phyloP scores from a whole-genome alignment of 2,329 filamentous ascomycete species.

The Ophiocordyceps camponoti-rufipedis region DNA sequence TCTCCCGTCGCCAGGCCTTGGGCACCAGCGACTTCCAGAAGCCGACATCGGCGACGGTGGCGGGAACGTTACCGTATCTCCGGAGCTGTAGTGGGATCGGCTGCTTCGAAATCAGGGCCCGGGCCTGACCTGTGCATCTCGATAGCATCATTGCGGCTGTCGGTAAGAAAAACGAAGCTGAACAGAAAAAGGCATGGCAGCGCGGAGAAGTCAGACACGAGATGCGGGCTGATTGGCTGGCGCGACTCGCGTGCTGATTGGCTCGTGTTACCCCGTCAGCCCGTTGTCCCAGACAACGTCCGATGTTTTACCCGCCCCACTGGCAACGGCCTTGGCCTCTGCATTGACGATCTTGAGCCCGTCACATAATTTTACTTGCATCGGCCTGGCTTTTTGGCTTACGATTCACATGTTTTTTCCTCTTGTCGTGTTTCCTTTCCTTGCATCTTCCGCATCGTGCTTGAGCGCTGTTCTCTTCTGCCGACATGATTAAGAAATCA shows the following conservation, averaged over 20 bases:
- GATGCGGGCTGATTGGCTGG: not conserved
- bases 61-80: conserved; percentile 20
- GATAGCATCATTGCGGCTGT: conserved; percentile 4
- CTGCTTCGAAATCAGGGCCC: not conserved
- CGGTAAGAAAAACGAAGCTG: not conserved
- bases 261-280: not conserved
- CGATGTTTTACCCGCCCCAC: conserved; percentile 13
- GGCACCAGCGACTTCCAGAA: conserved; percentile 58
- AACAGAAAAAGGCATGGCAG: not conserved
- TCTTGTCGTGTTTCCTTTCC: conserved; percentile 2
- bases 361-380: conserved; percentile 5
- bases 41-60: conserved; percentile 34
- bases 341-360: not conserved
- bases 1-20: conserved; percentile 38
- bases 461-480: conserved; percentile 4
- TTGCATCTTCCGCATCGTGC: not conserved
- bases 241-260: not conserved
- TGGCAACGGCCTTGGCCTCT: not conserved
- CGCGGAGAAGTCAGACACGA: not conserved
- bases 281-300: conserved; percentile 19
- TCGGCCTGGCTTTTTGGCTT: conserved; percentile 7
- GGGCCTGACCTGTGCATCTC: not conserved
- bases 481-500: conserved; percentile 15
- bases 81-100: conserved; percentile 5
- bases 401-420: conserved; percentile 7